Evolutionary conservation across 495 filamentous ascomycete genomes (phyloP).

Genomic region (Xylaria flabelliformis): DNA sequence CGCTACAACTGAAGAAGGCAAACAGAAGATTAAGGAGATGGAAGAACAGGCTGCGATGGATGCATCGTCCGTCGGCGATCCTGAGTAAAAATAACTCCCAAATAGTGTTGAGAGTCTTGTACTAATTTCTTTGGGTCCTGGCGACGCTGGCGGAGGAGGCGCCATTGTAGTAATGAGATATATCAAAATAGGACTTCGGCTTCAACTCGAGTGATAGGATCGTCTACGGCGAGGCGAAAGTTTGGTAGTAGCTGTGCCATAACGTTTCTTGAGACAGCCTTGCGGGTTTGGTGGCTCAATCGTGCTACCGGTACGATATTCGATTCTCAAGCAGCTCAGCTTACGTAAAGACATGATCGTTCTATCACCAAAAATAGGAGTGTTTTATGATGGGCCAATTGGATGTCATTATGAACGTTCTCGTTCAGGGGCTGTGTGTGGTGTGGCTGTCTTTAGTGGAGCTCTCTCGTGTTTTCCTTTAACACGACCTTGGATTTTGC

Average conservation of each 20-base stretch:
- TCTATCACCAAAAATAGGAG: constrained; percentile 8
- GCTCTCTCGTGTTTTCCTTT: background rate
- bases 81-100: constrained; percentile 35
- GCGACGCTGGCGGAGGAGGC: background rate
- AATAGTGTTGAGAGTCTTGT: background rate
- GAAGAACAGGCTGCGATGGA: constrained; percentile 59
- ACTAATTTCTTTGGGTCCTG: constrained; percentile 4
- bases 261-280: background rate
- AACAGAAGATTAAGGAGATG: constrained; percentile 76
- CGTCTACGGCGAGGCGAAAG: background rate
- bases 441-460: constrained; percentile 4
- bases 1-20: constrained; percentile 91
- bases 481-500: background rate
- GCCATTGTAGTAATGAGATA: background rate
- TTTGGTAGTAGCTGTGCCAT: background rate
- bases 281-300: background rate
- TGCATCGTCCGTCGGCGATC: constrained; percentile 42
- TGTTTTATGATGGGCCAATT: background rate
- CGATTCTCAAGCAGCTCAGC: background rate
- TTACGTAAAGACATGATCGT: background rate
- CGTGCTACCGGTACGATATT: background rate
- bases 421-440: constrained; percentile 2
- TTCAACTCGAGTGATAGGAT: background rate
- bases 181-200: constrained; percentile 3
- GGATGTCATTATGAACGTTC: background rate